Percentiles rank a stretch among this genome's conserved stretches.
Conservation (phyloP, 768 basidiomycete species). For the Agaricus blazei region DNA sequence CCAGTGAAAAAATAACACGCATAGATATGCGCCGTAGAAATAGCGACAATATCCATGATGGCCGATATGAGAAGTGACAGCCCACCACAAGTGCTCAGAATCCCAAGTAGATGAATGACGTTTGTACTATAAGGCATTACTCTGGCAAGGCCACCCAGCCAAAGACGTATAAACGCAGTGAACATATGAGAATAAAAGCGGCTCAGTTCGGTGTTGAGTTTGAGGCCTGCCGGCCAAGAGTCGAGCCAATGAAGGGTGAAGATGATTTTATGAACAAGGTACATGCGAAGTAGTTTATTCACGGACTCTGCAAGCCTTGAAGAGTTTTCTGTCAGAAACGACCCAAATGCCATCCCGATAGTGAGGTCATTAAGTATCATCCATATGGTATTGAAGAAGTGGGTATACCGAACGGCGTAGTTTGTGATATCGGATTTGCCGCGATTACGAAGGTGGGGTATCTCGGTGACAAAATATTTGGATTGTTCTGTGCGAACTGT, state of each 20-base stretch:
- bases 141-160: constrained; percentile 36
- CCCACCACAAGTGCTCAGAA: constrained; percentile 18
- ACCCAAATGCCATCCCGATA: constrained; percentile 68
- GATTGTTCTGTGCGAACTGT: constrained; percentile 52
- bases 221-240: constrained; percentile 93
- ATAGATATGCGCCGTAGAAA: constrained; percentile 62
- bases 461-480: constrained; percentile 36
- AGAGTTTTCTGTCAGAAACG: constrained; percentile 68
- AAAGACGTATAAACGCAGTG: constrained; percentile 55
- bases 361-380: constrained; percentile 87
- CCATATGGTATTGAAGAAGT: constrained; percentile 93
- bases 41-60: constrained; percentile 9
- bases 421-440: constrained; percentile 29
- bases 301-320: constrained; percentile 31
- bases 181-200: constrained; percentile 75
- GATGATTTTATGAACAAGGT: constrained; percentile 30
- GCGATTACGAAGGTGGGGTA: constrained; percentile 31
- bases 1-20: constrained; percentile 63
- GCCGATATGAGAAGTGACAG: constrained; percentile 11
- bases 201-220: constrained; percentile 94
- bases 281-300: not conserved
- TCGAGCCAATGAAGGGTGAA: constrained; percentile 79
- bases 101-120: constrained; percentile 30
- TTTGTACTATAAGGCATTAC: constrained; percentile 16
- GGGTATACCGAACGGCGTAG: constrained; percentile 62